Base-by-base conservation (phyloP, 768 basidiomycete species). In the Candolleomyces eurysporus region DNA sequence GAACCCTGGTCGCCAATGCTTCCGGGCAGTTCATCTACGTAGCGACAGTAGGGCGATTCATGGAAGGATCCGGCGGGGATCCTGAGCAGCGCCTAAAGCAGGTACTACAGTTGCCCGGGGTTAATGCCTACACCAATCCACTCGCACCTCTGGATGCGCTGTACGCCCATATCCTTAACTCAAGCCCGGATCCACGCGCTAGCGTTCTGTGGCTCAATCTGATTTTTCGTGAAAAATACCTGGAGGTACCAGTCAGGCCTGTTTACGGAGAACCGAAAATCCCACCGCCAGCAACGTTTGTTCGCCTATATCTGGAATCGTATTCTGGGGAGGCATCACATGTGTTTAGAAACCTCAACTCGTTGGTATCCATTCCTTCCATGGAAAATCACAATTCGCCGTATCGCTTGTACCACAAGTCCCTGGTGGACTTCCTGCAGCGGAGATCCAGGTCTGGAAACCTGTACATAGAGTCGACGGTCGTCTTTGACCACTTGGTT, bases 11-110 rank as follows among this genome's bases (percentile, higher is more conserved):
- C 13, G 14, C 26, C 32, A 31, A 43, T 40, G 39, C 60, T 9
- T 67, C 66, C 3, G 66, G 66, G 5, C 66, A 67, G 46, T 65
- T 63, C 45, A 63, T 67, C 14, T 64, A 65, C 42, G 66, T 64
- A 13, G 52, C 66, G n/a, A 62, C 58, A 3, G 64, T 64, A 11
- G 53, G 58, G 5, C 54, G 57, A 16, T 67, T 50, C 46, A 36
- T 36, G 36, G 36, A 36, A 36, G 36, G 36, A 11, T 36, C 3
- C 36, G 36, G 36, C 8, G 36, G 36, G 6, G 36, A 36, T 36
- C 36, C 36, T 11, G 36, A 36, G 8, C 36, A 36, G 5, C 11
- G 2, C 8, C 11, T 36, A 5, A 36, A 36, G 11, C 36, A 36
- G 5, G 36, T 36, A 3, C 11, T 36, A 11, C 8, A 11, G 8